Evolutionary conservation across 495 filamentous ascomycete genomes (phyloP), one percentile per base, ranked within the genome.

Genomic region (Aspergillus cavernicola): DNA sequence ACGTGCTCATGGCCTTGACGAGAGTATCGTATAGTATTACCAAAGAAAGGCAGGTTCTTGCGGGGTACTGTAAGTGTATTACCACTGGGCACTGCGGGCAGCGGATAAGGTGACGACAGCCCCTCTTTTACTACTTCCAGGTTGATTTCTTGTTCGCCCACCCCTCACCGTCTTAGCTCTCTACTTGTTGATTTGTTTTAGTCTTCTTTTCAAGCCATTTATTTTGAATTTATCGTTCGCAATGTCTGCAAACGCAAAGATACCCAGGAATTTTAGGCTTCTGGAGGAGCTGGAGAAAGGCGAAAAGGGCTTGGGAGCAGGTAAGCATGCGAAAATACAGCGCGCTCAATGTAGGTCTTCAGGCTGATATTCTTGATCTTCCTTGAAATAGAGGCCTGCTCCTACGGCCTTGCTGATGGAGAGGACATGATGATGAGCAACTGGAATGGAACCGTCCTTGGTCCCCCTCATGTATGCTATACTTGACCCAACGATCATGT

Each of bases 271-370:
- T 73, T 98, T 98, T 66, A 82, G 92, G 59, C 83, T 98, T 59
- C 81, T 98, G 16, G 95, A 96, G 66, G 93, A 98, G 83, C 80
- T 98, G 3, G 93, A 98, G 78, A 97, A 97, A 76, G 93, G 93
- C 58, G 93, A 98, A 77, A 98, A 97, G 70, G 93, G 95, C 38
- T 77, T 92, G 43, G 92, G 95, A 61, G 91, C 92, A 74, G 92
- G 92, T 96, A 47, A 56, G 58, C 50, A 56, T 47, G 45, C 38
- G 26, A 57, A 7, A 37, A n/a, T n/a, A n/a, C n/a, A n/a, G n/a
- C n/a, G n/a, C n/a, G n/a, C 20, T 26, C 22, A 32, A 9, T 39
- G 11, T 38, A 15, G 23, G 13, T n/a, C 35, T 42, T 22, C 11
- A n/a, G 22, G 19, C 49, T 58, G 41, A 58, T 35, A 5, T 16